Conservation (phyloP, 2,329 filamentous ascomycete genomes). For the Pezicula radicicola region DNA sequence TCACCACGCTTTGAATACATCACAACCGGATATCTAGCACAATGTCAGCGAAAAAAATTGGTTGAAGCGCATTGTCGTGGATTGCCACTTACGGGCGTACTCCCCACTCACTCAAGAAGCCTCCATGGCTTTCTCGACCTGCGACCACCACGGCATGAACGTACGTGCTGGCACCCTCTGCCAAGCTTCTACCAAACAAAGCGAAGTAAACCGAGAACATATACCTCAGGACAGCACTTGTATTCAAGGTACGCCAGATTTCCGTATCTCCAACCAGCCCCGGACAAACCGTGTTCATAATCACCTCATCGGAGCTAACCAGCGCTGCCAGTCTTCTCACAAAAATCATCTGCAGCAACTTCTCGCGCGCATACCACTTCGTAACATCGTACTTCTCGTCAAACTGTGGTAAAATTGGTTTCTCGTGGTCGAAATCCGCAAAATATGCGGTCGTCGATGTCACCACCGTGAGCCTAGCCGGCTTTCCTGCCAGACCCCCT, state of each 20-base stretch:
- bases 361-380: slow-evolving; percentile 8
- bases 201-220: background rate
- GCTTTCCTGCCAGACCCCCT: slow-evolving; percentile 7
- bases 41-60: background rate
- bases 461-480: slow-evolving; percentile 29
- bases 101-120: slow-evolving; percentile 15
- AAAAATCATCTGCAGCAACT: slow-evolving; percentile 12
- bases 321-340: slow-evolving; percentile 11
- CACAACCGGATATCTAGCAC: background rate
- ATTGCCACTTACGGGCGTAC: slow-evolving; percentile 20
- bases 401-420: slow-evolving; percentile 5
- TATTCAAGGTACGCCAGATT: slow-evolving; percentile 8
- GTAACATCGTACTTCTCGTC: slow-evolving; percentile 7
- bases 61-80: background rate
- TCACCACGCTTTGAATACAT: background rate
- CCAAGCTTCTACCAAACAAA: slow-evolving; percentile 9
- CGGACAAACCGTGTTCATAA: slow-evolving; percentile 22
- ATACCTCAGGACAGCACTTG: background rate
- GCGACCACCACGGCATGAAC: slow-evolving; percentile 16
- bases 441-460: slow-evolving; percentile 24
- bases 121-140: slow-evolving; percentile 21
- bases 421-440: slow-evolving; percentile 12
- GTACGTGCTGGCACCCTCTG: slow-evolving; percentile 16
- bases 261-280: slow-evolving; percentile 14
- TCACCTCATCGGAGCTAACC: slow-evolving; percentile 15